phyloP scores from a whole-genome alignment of 2,329 filamentous ascomycete genomes.

The Ceratocystis alfenasii region DNA sequence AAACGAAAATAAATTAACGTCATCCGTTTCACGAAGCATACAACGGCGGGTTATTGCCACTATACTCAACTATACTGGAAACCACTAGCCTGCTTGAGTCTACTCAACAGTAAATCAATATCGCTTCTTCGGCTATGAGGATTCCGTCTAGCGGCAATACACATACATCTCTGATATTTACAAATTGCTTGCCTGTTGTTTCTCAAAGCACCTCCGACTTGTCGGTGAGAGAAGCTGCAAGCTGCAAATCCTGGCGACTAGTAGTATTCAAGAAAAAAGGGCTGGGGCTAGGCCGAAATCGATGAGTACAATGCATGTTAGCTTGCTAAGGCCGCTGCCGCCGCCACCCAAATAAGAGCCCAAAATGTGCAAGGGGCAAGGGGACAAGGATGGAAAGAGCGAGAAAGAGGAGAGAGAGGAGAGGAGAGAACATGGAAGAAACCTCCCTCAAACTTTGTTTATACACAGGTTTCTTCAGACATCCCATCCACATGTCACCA shows the following conservation, averaged over 20 bases:
- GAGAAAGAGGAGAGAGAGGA: neutral
- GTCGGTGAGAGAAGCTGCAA: neutral
- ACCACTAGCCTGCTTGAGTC: neutral
- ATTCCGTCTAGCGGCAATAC: too few species aligned
- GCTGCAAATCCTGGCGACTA: neutral
- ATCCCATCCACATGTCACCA: neutral
- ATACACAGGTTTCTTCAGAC: neutral
- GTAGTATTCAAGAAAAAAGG: neutral
- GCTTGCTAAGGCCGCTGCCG: constrained; percentile 7
- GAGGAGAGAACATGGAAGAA: neutral
- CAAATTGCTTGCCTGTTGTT: neutral
- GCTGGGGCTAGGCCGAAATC: constrained; percentile 13
- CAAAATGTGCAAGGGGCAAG: constrained; percentile 10
- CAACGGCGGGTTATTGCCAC: neutral
- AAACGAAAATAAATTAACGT: neutral
- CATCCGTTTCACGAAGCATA: neutral
- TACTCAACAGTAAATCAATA: too few species aligned
- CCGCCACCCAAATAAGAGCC: constrained; percentile 3
- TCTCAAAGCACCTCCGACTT: neutral
- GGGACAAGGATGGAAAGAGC: neutral
- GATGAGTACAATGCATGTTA: constrained; percentile 1
- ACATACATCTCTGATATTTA: neutral
- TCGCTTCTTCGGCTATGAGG: neutral
- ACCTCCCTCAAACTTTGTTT: constrained; percentile 6
- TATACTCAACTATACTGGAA: neutral